Base-by-base conservation (phyloP, 2,329 filamentous ascomycete species). In the Hypoxylon sp. region DNA sequence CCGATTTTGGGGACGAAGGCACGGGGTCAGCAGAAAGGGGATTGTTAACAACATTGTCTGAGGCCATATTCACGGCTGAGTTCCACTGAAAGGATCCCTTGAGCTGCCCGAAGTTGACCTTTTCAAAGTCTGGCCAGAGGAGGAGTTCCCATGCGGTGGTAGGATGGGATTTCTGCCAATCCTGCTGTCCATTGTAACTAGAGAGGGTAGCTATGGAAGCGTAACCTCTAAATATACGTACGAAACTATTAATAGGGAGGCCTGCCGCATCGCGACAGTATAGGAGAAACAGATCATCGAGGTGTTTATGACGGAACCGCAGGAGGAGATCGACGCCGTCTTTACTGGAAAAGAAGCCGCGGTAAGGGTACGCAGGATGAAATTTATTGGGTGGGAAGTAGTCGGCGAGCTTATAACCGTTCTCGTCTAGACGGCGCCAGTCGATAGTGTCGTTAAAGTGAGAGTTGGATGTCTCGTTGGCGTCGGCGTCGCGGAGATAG, bases 301-400 rank as follows among this genome's bases (percentile, higher is more conserved):
- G 3, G 14, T 11, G 13, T 14, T 54, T 29, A 42, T 54, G 51
- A 3, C 35, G 35, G 35, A 54, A 54, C n/a, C 51, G 51, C 14
- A 42, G 33, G 3, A 54, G 19, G 35, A 54, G 51, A 19, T 42
- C 19, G 11, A 42, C 13, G n/a, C 35, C 29, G 13, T 42, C 35
- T 17, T 19, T 10, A 3, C n/a, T 39, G 2, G 9, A 19, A 11
- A 39, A 54, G 17, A 54, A 26, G 17, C 51, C 51, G 13, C 51
- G 22, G 9, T 54, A 54, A 17, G 33, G 35, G 26, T 54, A 39
- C 4, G 33, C 51, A 11, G 19, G 51, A 9, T 54, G 51, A 19
- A 54, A 54, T 24, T 54, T 42, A 19, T 54, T n/a, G 3, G 33
- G 35, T 26, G 51, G 51, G 13, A 39, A 54, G 51, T 54, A 54